A percentile compares a stretch with the other conserved stretches of the same genome.
Evolutionary conservation across 371 early-diverging fungal species (phyloP).

Genomic region (Syncephalastrum racemosum): DNA sequence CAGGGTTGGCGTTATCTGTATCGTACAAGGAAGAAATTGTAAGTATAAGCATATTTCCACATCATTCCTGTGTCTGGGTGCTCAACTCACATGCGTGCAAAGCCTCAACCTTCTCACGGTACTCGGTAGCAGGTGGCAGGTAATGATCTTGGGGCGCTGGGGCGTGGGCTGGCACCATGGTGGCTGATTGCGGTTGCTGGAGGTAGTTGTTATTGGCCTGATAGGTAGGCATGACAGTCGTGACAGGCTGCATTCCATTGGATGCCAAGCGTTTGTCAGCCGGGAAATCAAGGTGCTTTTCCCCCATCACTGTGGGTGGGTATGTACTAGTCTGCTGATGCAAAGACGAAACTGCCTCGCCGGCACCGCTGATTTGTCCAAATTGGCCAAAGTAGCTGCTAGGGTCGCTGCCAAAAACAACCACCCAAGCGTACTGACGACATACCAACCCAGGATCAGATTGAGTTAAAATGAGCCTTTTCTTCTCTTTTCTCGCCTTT

Average conservation of each 20-base stretch:
- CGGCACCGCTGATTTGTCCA: slow-evolving; percentile 2
- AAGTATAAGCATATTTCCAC: not conserved
- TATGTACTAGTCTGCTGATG: too few species aligned
- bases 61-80: not conserved
- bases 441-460: not conserved
- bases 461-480: not conserved
- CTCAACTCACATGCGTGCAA: slow-evolving; percentile 21
- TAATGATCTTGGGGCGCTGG: too few species aligned
- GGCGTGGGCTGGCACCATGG: too few species aligned
- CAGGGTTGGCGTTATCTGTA: slow-evolving; percentile 72
- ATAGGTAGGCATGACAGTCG: not conserved
- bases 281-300: too few species aligned
- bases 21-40: slow-evolving; percentile 3
- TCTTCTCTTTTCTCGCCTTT: not conserved
- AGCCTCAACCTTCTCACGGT: slow-evolving; percentile 19
- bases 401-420: slow-evolving; percentile 37
- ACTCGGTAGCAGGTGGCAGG: slow-evolving; percentile 4
- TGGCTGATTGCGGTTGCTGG: not conserved
- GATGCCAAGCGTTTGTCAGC: too few species aligned
- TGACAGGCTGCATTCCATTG: too few species aligned
- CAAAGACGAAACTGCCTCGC: too few species aligned
- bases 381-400: slow-evolving; percentile 38
- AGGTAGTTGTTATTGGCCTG: not conserved
- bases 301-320: too few species aligned
- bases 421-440: slow-evolving; percentile 33